Percentiles rank a stretch among this genome's conserved stretches.
phyloP scores from a whole-genome alignment of 768 basidiomycete species.

The Suillus subaureus region DNA sequence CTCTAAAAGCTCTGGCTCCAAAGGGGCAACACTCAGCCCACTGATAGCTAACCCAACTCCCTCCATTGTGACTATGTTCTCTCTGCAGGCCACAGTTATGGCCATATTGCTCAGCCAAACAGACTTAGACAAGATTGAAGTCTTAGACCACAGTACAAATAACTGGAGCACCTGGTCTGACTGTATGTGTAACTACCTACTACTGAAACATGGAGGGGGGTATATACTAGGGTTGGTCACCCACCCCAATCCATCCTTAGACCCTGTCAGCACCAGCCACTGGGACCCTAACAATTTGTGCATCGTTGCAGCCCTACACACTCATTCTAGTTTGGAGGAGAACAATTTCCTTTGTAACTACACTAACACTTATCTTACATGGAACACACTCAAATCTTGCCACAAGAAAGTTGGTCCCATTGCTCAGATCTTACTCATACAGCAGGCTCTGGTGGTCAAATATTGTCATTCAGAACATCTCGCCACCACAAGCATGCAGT shows the following conservation, averaged over 20 bases:
- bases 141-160: not conserved
- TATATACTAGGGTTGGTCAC: not conserved
- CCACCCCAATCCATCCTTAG: not conserved
- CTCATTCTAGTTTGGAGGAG: not conserved
- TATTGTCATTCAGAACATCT: not conserved
- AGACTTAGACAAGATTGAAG: not conserved
- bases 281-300: not conserved
- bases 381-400: not conserved
- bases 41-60: too few relatives aligned
- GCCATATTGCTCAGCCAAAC: not conserved
- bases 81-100: not conserved
- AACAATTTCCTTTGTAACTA: not conserved
- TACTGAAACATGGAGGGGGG: not conserved
- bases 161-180: not conserved
- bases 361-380: accelerated
- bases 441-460: not conserved
- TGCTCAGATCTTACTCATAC: not conserved
- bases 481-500: not conserved
- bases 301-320: not conserved
- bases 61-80: too few relatives aligned
- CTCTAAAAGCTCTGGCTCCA: too few relatives aligned
- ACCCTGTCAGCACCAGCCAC: not conserved
- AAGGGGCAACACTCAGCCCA: too few relatives aligned
- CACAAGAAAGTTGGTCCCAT: not conserved
- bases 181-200: not conserved